phyloP scores from a whole-genome alignment of 106 monocot species.

The Allium sativum region DNA sequence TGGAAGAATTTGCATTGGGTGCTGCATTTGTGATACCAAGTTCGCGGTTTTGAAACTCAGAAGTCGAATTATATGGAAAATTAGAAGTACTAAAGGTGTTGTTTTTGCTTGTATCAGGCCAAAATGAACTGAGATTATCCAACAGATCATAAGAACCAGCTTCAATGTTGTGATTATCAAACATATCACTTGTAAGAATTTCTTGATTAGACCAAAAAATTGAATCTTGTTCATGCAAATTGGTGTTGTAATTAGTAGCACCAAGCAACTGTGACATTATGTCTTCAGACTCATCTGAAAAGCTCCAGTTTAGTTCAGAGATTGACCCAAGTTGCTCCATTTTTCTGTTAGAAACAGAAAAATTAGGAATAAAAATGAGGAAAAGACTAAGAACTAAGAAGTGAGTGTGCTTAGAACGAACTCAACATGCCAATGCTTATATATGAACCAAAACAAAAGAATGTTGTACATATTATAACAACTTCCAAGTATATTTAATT shows the following conservation, averaged over 20 bases:
- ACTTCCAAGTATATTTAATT: background rate
- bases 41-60: slow-evolving; percentile 11
- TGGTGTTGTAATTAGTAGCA: background rate
- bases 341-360: background rate
- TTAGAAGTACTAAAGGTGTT: slow-evolving; percentile 6
- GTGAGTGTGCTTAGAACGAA: background rate
- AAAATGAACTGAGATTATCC: slow-evolving; percentile 4
- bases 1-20: background rate
- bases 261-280: slow-evolving; percentile 33
- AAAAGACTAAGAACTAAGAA: background rate
- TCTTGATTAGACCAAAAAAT: slow-evolving; percentile 27
- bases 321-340: slow-evolving; percentile 14
- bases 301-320: slow-evolving; percentile 24
- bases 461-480: background rate
- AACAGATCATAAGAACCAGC: slow-evolving; percentile 10
- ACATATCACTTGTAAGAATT: too few species aligned
- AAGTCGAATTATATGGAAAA: slow-evolving; percentile 1
- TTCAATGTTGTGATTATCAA: too few species aligned
- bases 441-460: background rate
- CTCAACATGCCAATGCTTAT: background rate
- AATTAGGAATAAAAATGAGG: too few species aligned
- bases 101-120: slow-evolving; percentile 6
- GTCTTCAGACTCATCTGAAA: slow-evolving; percentile 29
- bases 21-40: slow-evolving; percentile 4
- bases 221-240: slow-evolving; percentile 14